These are phyloP conservation scores for Ophiorrhiza pumila DNA, from an alignment of 257 asterid genomes.

Conservation along the genomic window DNA sequence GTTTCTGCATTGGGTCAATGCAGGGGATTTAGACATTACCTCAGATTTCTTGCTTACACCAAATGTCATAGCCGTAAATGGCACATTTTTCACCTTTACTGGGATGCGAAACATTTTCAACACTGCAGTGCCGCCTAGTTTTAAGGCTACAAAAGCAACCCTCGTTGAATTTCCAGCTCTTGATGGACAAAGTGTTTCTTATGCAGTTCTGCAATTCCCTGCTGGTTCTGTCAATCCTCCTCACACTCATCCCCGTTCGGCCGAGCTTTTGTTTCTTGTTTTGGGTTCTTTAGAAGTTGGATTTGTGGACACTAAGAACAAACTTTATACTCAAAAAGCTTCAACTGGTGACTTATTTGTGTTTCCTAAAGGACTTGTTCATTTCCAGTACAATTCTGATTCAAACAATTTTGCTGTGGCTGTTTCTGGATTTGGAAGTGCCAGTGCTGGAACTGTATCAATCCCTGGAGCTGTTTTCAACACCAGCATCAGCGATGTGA, in stretches of 20 bases:
- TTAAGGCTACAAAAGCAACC: conserved; percentile 32
- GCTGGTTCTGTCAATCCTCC: conserved; percentile 39
- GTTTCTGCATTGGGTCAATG: not conserved
- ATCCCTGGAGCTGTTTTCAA: conserved; percentile 28
- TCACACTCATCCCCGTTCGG: conserved; percentile 50
- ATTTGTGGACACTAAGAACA: conserved; percentile 34
- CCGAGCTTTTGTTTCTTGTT: conserved; percentile 43
- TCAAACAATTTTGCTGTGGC: conserved; percentile 20
- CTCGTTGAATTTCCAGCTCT: conserved; percentile 35
- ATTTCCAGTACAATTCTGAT: conserved; percentile 37
- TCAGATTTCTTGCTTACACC: conserved; percentile 38
- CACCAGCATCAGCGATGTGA: conserved; percentile 27
- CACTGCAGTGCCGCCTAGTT: not conserved
- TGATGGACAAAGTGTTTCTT: conserved; percentile 42
- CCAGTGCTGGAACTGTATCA: conserved; percentile 39
- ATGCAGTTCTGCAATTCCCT: conserved; percentile 31
- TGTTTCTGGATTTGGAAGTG: conserved; percentile 20
- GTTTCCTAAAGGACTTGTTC: conserved; percentile 53
- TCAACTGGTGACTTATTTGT: conserved; percentile 42
- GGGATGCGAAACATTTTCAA: conserved; percentile 1
- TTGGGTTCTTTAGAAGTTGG: conserved; percentile 37
- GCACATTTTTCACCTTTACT: conserved; percentile 39
- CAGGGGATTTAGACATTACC: conserved; percentile 41
- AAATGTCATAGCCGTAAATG: conserved; percentile 9
- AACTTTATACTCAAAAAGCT: conserved; percentile 35